phyloP scores from a whole-genome alignment of 805 yeast genomes.

The Wickerhamiella lipophila region DNA sequence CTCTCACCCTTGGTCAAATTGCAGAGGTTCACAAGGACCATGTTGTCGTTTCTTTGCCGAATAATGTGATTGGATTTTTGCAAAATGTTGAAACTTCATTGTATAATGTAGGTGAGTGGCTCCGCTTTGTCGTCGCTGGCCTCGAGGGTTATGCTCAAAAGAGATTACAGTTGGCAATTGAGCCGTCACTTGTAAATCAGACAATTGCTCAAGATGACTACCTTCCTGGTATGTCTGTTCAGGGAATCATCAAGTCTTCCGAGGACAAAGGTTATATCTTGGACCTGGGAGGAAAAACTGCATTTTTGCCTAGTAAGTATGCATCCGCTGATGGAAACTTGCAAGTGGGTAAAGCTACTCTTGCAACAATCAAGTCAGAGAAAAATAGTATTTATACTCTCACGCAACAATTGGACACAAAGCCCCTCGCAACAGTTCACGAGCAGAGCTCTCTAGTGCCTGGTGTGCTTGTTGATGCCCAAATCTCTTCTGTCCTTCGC shows the following conservation, averaged over 20 bases:
- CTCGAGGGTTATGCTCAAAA: constrained; percentile 31
- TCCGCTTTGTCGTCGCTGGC: constrained; percentile 64
- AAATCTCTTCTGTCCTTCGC: constrained; percentile 44
- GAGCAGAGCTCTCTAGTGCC: constrained; percentile 46
- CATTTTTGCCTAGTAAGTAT: constrained; percentile 62
- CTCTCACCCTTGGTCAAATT: constrained; percentile 67
- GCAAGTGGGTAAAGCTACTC: constrained; percentile 53
- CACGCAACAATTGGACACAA: constrained; percentile 32
- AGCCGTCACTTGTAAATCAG: constrained; percentile 60
- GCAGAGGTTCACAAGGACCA: constrained; percentile 47
- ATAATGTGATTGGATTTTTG: constrained; percentile 58
- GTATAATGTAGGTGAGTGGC: constrained; percentile 71
- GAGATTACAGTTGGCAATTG: constrained; percentile 39
- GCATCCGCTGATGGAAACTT: constrained; percentile 29
- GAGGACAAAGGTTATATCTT: constrained; percentile 89
- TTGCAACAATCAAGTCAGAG: constrained; percentile 37
- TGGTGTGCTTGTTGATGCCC: constrained; percentile 67
- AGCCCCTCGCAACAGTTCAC: constrained; percentile 58
- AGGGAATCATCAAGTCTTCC: constrained; percentile 60
- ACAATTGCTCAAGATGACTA: constrained; percentile 45
- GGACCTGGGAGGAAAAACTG: constrained; percentile 44
- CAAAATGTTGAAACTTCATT: constrained; percentile 21
- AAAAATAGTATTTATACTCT: constrained; percentile 15
- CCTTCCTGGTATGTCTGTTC: constrained; percentile 48
- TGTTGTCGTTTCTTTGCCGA: constrained; percentile 60